Evolutionary conservation across 805 yeast genomes (phyloP).

Genomic region (Metschnikowia cerradonensis): DNA sequence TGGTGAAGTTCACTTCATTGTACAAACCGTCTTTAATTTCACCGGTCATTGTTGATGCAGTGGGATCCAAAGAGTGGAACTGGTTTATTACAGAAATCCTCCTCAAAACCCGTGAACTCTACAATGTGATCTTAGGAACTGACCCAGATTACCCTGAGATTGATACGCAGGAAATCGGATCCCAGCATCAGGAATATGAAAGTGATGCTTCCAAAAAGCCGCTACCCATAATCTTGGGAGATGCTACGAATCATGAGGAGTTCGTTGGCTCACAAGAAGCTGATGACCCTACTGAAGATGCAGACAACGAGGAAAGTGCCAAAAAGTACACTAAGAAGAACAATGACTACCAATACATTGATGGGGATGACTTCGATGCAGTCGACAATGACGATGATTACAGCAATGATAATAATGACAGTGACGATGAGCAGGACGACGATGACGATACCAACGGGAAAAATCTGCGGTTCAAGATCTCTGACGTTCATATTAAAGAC

Average conservation of each 20-base stretch:
- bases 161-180: constrained; percentile 6
- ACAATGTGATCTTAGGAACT: constrained; percentile 55
- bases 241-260: constrained; percentile 30
- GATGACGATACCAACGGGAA: constrained; percentile 15
- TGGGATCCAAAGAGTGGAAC: constrained; percentile 39
- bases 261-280: constrained; percentile 24
- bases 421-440: constrained; percentile 21
- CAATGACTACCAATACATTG: constrained; percentile 5
- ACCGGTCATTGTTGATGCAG: constrained; percentile 59
- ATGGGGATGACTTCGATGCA: not conserved
- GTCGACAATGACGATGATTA: constrained; percentile 4
- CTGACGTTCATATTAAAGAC: constrained; percentile 23
- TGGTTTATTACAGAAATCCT: constrained; percentile 47
- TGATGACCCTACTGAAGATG: constrained; percentile 1
- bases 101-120: constrained; percentile 50
- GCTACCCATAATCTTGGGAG: constrained; percentile 33
- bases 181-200: constrained; percentile 18
- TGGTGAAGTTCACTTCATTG: constrained; percentile 75
- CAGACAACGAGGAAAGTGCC: not conserved
- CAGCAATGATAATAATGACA: constrained; percentile 11
- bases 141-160: constrained; percentile 18
- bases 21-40: constrained; percentile 59
- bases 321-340: not conserved
- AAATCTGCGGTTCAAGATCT: constrained; percentile 7
- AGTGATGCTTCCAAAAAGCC: constrained; percentile 13